Base-by-base conservation (phyloP, 495 filamentous ascomycete genomes). In the Aspergillus sclerotioniger region DNA sequence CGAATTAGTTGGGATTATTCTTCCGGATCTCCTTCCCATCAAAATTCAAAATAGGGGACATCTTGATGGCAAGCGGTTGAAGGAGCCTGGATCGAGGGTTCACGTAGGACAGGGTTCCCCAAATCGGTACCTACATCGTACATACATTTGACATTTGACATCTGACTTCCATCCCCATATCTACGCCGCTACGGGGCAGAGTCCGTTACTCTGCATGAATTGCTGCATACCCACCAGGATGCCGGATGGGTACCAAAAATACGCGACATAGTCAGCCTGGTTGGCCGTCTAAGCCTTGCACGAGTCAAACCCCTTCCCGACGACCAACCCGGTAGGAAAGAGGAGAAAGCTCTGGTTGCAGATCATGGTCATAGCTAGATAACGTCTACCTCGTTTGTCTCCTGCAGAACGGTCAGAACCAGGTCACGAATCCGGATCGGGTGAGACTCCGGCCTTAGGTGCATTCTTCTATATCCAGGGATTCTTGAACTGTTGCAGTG, bases 231-330 rank as follows among this genome's bases (percentile, higher is more conserved):
- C 25, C 25, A 25, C 25, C n/a, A n/a, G n/a, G n/a, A n/a, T n/a
- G n/a, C n/a, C 2, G 25, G 25, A 25, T 25, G 25, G 25, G 25
- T 25, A 25, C 25, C 25, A 25, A 25, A 25, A 37, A 37, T 37
- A 37, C 33, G 33, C 33, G 13, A 37, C 44, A 46, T 46, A 20
- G 44, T 21, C 44, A 21, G 17, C 4, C n/a, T 3, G 7, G 20
- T 45, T 45, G 15, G 15, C 41, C 41, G 41, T 46, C 15, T 16
- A 50, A 16, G 47, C 47, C 28, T 50, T 13, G 47, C 47, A 50
- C 47, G 47, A 50, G 47, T 50, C 47, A 50, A 31, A 16, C 8
- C 31, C 47, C 13, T 50, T 32, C 13, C 47, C 47, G 47, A 50
- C 5, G 47, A 48, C 12, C 28, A 25, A 28, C 46, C 20, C 46